Evolutionary conservation across 352 stramenopile genomes (phyloP), one percentile per base, ranked within the genome.

Genomic region (Hyaloperonospora brassicae): DNA sequence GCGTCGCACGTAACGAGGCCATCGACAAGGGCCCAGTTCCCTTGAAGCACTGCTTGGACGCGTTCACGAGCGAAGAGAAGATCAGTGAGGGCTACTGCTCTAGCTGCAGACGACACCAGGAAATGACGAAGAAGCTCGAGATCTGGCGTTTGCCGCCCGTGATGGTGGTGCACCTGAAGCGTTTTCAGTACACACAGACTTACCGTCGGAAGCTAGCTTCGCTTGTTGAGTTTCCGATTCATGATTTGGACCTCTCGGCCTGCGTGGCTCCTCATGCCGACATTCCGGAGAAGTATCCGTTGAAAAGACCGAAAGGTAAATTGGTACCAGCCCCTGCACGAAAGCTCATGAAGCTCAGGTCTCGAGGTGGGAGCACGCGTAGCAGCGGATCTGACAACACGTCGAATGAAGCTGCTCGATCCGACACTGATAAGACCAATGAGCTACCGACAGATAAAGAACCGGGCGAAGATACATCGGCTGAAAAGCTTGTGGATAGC

Each of bases 131-230:
- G 73, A 96, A 99, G 65, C 81, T 99, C 31, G 90, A 98, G 65
- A 87, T 99, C 13, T 99, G 96, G 80, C 87, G 91, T 23, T 68
- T 97, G 3, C 97, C 97, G 0, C 94, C 97, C 10, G 95, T 99
- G 11, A 94, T 99, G 57, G 97, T 99, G 21, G 73, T 99, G 25
- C 95, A 99, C 67, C 73, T 99, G 34, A 99, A 99, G 80, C 84
- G 97, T 40, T 99, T 99, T 67, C 89, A 98, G 62, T 99, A 97
- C 72, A 97, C 89, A 7, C 84, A 97, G 46, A 96, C 84, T 21
- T 95, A 95, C 53, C 82, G 84, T 10, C 71, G 84, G 14, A 94
- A 94, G 47, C 57, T 94, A 17, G 77, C 86, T 23, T 95, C 88
- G 24, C 80, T 98, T 10, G 95, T 99, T 7, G 75, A 97, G 61